Evolutionary conservation across 441 rosid genomes (phyloP), one percentile per base, ranked within the genome.

Genomic region (Arabidopsis lyrata): DNA sequence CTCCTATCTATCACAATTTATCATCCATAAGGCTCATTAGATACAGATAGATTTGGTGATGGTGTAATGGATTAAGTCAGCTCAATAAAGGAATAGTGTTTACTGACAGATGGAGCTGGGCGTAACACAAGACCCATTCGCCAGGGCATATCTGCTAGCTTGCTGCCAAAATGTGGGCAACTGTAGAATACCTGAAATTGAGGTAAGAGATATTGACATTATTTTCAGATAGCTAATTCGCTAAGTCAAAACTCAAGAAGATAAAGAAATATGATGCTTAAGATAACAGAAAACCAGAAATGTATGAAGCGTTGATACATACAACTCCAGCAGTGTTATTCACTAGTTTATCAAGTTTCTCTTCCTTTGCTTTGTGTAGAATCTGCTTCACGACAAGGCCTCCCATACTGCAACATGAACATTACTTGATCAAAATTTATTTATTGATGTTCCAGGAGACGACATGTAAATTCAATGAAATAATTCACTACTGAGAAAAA

Each of bases 121-220:
- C 98, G 98, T 24, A 93, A 66, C 77, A 95, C 96, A 48, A 93
- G 92, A 60, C 98, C 98, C 97, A 93, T 93, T 70, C 95, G 89
- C 97, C 93, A 92, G 27, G 98, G 99, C 98, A 95, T 86, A 81
- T 95, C 99, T 44, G 99, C 99, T 68, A 95, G 84, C 78, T 88
- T 93, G 86, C 98, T 95, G 65, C 99, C 99, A 68, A 95, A 95
- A 80, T 93, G 98, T 47, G 98, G 99, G 80, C 96, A 95, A 81
- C 98, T 95, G 77, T 95, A 95, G 81, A 95, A 95, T 67, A 93
- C 90, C 97, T 95, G 86, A 74, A 69, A 84, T 42, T 72, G 84
- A 15, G 42, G 52, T 52, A 39, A n/a, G 36, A 56, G 44, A 65
- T 13, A 2, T 27, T 66, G 44, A 49, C 41, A 72, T 77, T 72